Percentiles rank a stretch among this genome's conserved stretches.
Conservation (phyloP, 345 rosid species). For the Salix udensis region DNA sequence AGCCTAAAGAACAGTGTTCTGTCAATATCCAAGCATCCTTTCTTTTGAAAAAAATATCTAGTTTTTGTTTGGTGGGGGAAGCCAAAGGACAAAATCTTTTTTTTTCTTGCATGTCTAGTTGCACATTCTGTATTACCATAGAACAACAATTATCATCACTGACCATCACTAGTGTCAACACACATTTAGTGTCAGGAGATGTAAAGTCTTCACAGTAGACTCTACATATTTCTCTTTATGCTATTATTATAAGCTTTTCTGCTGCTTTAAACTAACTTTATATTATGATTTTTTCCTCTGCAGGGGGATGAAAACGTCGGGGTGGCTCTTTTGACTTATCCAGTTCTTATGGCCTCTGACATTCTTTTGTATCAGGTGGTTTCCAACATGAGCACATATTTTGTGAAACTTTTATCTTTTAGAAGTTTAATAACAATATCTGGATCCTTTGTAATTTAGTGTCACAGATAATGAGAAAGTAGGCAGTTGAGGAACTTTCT, state of each 20-base stretch:
- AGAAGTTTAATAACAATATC: neutral
- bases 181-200: too few species aligned
- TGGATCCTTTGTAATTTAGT: neutral
- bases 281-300: conserved; percentile 5
- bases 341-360: conserved; percentile 87
- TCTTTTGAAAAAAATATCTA: too few species aligned
- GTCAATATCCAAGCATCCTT: too few species aligned
- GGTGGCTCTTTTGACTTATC: conserved; percentile 77
- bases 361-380: conserved; percentile 86
- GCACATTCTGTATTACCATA: too few species aligned
- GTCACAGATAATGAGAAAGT: neutral
- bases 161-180: too few species aligned
- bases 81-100: too few species aligned
- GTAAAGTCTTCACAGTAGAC: too few species aligned
- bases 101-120: too few species aligned
- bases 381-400: conserved; percentile 15
- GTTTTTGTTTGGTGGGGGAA: too few species aligned
- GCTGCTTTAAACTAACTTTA: too few species aligned
- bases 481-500: neutral
- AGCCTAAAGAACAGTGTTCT: too few species aligned
- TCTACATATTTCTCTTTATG: neutral
- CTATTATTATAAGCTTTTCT: neutral
- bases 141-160: too few species aligned
- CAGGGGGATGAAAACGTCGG: conserved; percentile 88
- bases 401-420: neutral